A percentile compares a stretch with the other conserved stretches of the same genome.
These are phyloP conservation scores for Polyporus tsugae DNA, from an alignment of 1,284 basidiomycete genomes.

Conservation along the genomic window DNA sequence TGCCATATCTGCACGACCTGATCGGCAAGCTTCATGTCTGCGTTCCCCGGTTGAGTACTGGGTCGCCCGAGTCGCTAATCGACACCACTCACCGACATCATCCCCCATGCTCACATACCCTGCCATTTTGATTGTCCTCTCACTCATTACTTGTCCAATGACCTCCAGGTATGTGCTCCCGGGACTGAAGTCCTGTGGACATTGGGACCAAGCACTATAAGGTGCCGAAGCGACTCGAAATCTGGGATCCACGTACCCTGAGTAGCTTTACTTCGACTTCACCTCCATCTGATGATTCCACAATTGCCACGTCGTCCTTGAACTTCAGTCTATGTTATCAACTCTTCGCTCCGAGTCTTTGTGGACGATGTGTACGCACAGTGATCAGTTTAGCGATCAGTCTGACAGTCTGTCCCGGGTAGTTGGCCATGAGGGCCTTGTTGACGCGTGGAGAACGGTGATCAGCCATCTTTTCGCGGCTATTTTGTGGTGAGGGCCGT, in stretches of 20 bases:
- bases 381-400: constrained; percentile 75
- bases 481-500: background rate
- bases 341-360: background rate
- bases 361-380: constrained; percentile 46
- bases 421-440: constrained; percentile 62
- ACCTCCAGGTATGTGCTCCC: constrained; percentile 75
- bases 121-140: constrained; percentile 69
- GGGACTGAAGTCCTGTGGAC: constrained; percentile 55
- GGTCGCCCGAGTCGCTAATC: background rate
- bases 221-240: background rate
- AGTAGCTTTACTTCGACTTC: constrained; percentile 62
- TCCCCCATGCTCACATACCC: constrained; percentile 69
- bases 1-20: constrained; percentile 72
- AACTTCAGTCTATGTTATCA: constrained; percentile 47
- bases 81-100: constrained; percentile 64
- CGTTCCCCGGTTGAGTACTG: background rate
- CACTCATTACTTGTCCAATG: constrained; percentile 72
- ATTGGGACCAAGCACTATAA: background rate
- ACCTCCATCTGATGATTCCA: constrained; percentile 78
- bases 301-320: constrained; percentile 63
- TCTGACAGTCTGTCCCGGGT: constrained; percentile 67
- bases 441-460: constrained; percentile 70
- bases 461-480: background rate
- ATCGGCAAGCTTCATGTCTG: constrained; percentile 74
- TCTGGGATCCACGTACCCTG: constrained; percentile 15